Percentiles rank a stretch among this genome's conserved stretches.
Evolutionary conservation across 768 basidiomycete genomes (phyloP).

Genomic region (Paxillus rubicundulus): DNA sequence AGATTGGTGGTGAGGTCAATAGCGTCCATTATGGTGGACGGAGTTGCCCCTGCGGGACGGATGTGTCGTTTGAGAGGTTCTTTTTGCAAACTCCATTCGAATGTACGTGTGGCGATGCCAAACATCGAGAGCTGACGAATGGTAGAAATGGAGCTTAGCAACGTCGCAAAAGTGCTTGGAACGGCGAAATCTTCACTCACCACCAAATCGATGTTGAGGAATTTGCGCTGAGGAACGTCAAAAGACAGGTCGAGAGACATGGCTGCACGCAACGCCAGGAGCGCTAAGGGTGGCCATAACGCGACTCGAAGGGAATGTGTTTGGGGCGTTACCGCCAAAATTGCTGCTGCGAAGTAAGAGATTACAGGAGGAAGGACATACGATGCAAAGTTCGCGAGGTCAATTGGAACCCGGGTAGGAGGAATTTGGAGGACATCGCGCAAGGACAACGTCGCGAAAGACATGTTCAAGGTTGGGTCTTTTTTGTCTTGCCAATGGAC

Average conservation of each 20-base stretch:
- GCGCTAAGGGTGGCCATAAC: constrained; percentile 44
- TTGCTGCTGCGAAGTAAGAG: constrained; percentile 48
- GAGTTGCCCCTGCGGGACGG: background rate
- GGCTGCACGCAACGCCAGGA: constrained; percentile 40
- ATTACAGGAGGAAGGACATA: constrained; percentile 42
- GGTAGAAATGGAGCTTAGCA: background rate
- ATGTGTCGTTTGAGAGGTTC: constrained; percentile 7
- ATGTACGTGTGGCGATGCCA: constrained; percentile 9
- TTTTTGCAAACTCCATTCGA: constrained; percentile 13
- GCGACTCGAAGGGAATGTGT: constrained; percentile 45
- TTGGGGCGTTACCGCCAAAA: constrained; percentile 45
- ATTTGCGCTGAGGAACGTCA: background rate
- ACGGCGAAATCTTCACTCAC: constrained; percentile 4
- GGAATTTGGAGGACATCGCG: background rate
- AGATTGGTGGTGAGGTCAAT: constrained; percentile 48
- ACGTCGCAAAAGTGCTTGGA: too few species aligned
- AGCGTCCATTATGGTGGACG: constrained; percentile 33
- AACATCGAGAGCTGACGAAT: constrained; percentile 13
- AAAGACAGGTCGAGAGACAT: constrained; percentile 7
- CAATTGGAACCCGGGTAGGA: constrained; percentile 23
- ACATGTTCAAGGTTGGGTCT: background rate
- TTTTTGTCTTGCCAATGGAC: too few species aligned
- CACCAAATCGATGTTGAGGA: constrained; percentile 4
- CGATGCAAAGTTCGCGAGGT: constrained; percentile 30
- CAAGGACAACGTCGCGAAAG: background rate